These are phyloP conservation scores for Xylariaceae sp. DNA, from an alignment of 2,329 filamentous ascomycete species.

Conservation along the genomic window DNA sequence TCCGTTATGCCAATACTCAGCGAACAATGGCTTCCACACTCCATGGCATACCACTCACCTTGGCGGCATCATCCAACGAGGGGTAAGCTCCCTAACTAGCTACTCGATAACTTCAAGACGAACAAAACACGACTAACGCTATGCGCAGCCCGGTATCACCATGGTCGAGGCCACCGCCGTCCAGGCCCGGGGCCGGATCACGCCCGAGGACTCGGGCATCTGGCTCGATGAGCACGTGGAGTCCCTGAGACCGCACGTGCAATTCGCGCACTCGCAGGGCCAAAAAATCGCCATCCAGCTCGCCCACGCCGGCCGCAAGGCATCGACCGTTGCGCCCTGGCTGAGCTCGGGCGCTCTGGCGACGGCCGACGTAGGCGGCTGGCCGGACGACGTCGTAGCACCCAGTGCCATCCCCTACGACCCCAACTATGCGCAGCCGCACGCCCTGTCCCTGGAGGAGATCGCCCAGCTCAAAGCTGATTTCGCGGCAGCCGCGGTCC, in stretches of 20 bases:
- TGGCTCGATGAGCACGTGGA: constrained; percentile 75
- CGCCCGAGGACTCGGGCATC: constrained; percentile 67
- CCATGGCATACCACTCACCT: constrained; percentile 75
- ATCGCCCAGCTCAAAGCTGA: constrained; percentile 40
- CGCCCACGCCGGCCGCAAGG: constrained; percentile 62
- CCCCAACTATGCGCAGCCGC: constrained; percentile 57
- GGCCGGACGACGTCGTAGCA: constrained; percentile 45
- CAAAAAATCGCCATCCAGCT: constrained; percentile 72
- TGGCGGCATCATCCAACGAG: constrained; percentile 71
- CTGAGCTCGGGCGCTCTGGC: constrained; percentile 31
- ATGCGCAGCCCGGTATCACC: constrained; percentile 55
- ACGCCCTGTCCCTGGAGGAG: constrained; percentile 56
- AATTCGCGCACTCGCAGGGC: constrained; percentile 52
- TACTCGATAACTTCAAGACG: not conserved
- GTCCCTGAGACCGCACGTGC: constrained; percentile 38
- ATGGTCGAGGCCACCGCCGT: constrained; percentile 73
- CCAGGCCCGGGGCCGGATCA: constrained; percentile 69
- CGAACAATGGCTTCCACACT: constrained; percentile 61
- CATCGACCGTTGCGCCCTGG: constrained; percentile 41
- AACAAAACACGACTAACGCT: not conserved
- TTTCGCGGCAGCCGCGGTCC: constrained; percentile 40
- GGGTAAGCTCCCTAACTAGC: constrained; percentile 42
- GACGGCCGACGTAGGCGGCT: constrained; percentile 39
- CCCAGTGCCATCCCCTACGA: constrained; percentile 63
- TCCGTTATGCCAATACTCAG: constrained; percentile 52